Evolutionary conservation across 1,284 basidiomycete species (phyloP).

Genomic region (Ceratobasidium papillatum): DNA sequence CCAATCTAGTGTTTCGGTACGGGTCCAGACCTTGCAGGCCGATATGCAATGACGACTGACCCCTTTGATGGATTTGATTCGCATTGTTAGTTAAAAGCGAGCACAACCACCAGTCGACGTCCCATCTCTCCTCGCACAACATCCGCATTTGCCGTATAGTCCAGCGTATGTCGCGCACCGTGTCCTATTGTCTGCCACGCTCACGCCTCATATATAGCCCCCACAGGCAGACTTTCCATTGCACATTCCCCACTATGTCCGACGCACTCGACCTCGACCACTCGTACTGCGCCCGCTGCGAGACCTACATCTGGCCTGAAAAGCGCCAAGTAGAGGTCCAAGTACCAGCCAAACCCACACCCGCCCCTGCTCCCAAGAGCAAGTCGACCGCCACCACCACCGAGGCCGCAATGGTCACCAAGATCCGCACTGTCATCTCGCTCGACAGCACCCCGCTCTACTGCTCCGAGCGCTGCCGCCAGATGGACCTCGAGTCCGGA

Average conservation of each 20-base stretch:
- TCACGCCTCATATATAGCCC: conserved; percentile 2
- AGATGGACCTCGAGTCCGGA: conserved; percentile 32
- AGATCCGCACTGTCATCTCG: conserved; percentile 72
- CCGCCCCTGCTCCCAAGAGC: not conserved
- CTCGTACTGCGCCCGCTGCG: conserved; percentile 38
- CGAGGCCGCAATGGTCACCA: conserved; percentile 52
- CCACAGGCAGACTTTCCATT: not conserved
- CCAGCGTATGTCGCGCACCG: conserved; percentile 18
- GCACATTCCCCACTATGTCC: not conserved
- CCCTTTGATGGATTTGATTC: conserved; percentile 22
- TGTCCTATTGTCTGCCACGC: not conserved
- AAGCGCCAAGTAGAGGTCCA: conserved; percentile 35
- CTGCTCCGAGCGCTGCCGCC: conserved; percentile 77
- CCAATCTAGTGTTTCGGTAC: conserved; percentile 11
- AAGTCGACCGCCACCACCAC: conserved; percentile 49
- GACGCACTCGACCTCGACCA: conserved; percentile 39
- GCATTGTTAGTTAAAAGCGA: not conserved
- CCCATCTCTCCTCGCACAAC: conserved; percentile 12
- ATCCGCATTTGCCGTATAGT: not conserved
- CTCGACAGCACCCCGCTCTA: conserved; percentile 77
- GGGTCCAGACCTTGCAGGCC: conserved; percentile 9
- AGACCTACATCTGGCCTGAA: conserved; percentile 40
- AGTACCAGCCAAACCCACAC: conserved; percentile 19
- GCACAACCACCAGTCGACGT: not conserved
- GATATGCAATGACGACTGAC: conserved; percentile 18